Base-by-base conservation (phyloP, 164 flowering plant genomes). In the Tetrastigma voinierianum region DNA sequence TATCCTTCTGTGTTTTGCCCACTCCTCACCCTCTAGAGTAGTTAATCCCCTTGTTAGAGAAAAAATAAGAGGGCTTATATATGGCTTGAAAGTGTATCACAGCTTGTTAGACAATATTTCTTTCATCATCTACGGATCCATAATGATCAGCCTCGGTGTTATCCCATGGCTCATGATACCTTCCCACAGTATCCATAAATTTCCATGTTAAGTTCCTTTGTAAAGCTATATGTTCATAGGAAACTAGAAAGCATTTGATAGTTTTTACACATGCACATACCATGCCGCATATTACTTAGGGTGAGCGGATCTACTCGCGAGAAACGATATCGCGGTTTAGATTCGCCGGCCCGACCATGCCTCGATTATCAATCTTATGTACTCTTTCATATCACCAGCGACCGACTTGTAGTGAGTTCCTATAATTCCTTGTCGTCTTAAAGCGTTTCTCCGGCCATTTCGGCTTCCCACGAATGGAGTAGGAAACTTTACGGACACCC, bases 391-490 rank as follows among this genome's bases (percentile, higher is more conserved):
- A 73, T 76, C 78, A 5, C 83, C 85, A 40, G 46, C 21, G 19
- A 77, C 14, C 9, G 71, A 56, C 62, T 65, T 79, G 80, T 82
- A 82, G 52, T n/a, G n/a, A n/a, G 68, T 68, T 18, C 80, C 81
- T 14, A 18, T 46, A 57, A 82, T 66, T 11, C 83, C 85, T 46
- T 79, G 81, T 61, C 71, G 63, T 62, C 57, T 77, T 25, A n/a
- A n/a, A 69, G 0, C 44, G 18, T 74, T 59, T 75, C 69, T 75
- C 77, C 58, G 71, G 64, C 58, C 67, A 59, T 68, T 61, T 79
- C 23, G 85, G 82, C 58, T 48, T 79, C 81, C 79, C 72, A 81
- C 79, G 73, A 16, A 77, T 25, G 46, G 51, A 45, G 24, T 72
- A 17, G n/a, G n/a, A 63, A 55, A 44, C 67, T 52, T 43, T 74